Conservation (phyloP, 306 rosid genomes). For the Trifolium pratense region DNA sequence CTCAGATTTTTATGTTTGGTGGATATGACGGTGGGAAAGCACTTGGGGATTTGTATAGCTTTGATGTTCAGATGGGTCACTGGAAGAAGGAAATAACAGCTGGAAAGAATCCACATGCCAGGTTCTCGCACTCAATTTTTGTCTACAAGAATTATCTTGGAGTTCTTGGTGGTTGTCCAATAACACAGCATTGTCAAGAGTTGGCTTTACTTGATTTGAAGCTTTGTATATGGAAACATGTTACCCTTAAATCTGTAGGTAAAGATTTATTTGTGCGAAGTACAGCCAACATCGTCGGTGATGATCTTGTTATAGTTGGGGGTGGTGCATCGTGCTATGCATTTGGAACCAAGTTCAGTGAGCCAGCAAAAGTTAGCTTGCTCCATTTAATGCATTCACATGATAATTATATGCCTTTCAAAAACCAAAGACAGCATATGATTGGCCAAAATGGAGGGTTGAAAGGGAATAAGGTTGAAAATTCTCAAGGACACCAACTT, state of each 20-base stretch:
- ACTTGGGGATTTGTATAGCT: conserved; percentile 84
- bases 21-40: conserved; percentile 82
- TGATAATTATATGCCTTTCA: conserved; percentile 45
- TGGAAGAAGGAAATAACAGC: conserved; percentile 75
- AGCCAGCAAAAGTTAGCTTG: conserved; percentile 75
- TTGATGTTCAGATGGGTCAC: conserved; percentile 60
- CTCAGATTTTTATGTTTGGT: conserved; percentile 73
- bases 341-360: conserved; percentile 94
- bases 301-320: conserved; percentile 77
- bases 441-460: conserved; percentile 44
- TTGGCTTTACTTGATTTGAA: conserved; percentile 80
- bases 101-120: conserved; percentile 82
- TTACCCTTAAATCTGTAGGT: conserved; percentile 63
- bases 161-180: conserved; percentile 91
- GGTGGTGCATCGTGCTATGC: conserved; percentile 98
- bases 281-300: conserved; percentile 70
- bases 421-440: conserved; percentile 35
- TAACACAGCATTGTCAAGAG: conserved; percentile 75
- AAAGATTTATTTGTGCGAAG: conserved; percentile 88
- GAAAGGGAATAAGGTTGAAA: conserved; percentile 36
- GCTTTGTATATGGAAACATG: conserved; percentile 64
- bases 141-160: conserved; percentile 73
- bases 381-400: conserved; percentile 46
- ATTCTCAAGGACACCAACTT: conserved; percentile 38
- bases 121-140: conserved; percentile 94